Evolutionary conservation across 2,329 filamentous ascomycete species (phyloP).

Genomic region (Colletotrichum spinosum): DNA sequence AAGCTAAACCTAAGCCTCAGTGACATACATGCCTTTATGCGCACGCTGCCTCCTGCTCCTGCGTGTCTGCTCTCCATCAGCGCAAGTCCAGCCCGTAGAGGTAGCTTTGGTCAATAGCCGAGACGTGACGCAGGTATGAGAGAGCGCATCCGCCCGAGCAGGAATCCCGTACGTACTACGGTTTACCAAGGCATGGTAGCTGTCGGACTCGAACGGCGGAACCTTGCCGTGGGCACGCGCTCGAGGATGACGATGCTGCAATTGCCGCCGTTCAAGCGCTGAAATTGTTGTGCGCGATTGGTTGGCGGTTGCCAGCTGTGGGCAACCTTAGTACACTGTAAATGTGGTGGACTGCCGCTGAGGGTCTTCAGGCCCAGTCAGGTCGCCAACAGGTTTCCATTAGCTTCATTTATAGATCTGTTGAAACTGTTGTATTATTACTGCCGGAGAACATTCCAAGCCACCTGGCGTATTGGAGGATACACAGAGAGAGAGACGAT

Average conservation of each 20-base stretch:
- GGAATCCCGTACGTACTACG: background rate
- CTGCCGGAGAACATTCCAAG: too few species aligned
- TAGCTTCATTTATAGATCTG: too few species aligned
- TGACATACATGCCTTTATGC: background rate
- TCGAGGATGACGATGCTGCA: slow-evolving; percentile 9
- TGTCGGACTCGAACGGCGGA: slow-evolving; percentile 4
- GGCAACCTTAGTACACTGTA: background rate
- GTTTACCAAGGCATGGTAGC: too few species aligned
- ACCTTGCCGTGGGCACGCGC: slow-evolving; percentile 1
- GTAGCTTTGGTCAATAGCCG: background rate
- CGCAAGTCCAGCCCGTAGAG: too few species aligned
- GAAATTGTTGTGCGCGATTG: slow-evolving; percentile 15
- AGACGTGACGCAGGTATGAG: slow-evolving; percentile 18
- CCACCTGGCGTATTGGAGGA: background rate
- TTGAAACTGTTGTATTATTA: too few species aligned
- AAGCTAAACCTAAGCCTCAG: background rate
- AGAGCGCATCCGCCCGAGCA: slow-evolving; percentile 4
- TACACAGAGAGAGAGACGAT: slow-evolving; percentile 9
- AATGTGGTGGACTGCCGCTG: too few species aligned
- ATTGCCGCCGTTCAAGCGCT: slow-evolving; percentile 10
- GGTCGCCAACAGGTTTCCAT: too few species aligned
- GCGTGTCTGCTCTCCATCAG: too few species aligned
- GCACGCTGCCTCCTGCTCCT: background rate
- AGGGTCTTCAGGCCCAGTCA: too few species aligned
- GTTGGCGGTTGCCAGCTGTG: slow-evolving; percentile 26